Base-by-base conservation (phyloP, 2,329 filamentous ascomycete genomes). In the Arthrobotrys musiformis region DNA sequence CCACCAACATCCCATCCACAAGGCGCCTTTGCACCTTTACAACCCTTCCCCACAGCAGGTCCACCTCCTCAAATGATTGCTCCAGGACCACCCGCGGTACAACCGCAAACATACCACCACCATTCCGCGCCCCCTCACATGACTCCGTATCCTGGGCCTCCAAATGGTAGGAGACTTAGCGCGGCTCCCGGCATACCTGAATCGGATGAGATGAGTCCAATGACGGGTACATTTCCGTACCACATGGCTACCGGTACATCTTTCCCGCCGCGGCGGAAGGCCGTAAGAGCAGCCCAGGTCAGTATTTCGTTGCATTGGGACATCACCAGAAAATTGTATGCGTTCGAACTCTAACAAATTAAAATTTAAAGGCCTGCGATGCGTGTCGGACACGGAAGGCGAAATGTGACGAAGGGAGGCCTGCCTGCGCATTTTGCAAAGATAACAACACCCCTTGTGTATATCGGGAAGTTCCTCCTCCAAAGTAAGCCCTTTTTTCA, bases 381-480 rank as follows among this genome's bases (percentile, higher is more conserved):
- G 92, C 91, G 83, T 97, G 93, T 84, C 90, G 93, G 73, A 88
- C 92, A 77, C 88, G 94, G 42, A 97, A 97, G 84, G 93, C 93
- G 13, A 97, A 97, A 84, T 97, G 93, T 82, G 93, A 97, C 81
- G 93, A 97, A 85, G 90, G 90, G 9, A 90, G 91, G 79, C 93
- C 92, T 1, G 91, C 92, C 81, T 94, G 93, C 82, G 93, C 91
- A 42, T 89, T 90, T 81, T 99, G 95, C 83, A 91, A 91, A 81
- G 94, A 98, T 80, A 96, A 96, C 82, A 90, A 88, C 79, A 87
- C 93, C 33, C 87, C 90, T 64, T 99, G 93, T 85, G 90, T 92
- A 83, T 98, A 97, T 83, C 90, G 94, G 79, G 94, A 97, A 82
- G 91, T 95, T 4, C 92, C 93, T 22, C 93, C 93, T 15, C 95